phyloP scores from a whole-genome alignment of 169 alveolate species.

The Plasmodium berghei region DNA sequence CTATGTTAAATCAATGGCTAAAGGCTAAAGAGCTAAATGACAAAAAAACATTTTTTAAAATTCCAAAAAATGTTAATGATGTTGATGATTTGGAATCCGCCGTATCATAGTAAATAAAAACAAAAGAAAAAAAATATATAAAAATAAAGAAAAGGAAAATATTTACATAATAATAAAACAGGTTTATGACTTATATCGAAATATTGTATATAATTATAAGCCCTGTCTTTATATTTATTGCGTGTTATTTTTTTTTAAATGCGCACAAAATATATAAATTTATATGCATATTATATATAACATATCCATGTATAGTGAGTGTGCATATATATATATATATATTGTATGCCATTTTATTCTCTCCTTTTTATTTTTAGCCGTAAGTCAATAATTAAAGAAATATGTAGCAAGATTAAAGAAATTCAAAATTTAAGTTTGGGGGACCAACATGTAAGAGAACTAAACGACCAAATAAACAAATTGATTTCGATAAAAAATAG shows the following conservation, averaged over 20 bases:
- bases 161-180: neutral
- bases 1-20: constrained; percentile 73
- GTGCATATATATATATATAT: constrained; percentile 4
- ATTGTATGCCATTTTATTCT: neutral
- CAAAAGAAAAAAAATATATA: constrained; percentile 5
- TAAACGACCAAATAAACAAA: constrained; percentile 95
- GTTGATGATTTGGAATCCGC: constrained; percentile 71
- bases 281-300: neutral
- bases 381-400: constrained; percentile 84
- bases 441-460: constrained; percentile 93
- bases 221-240: neutral
- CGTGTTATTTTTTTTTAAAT: neutral
- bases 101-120: constrained; percentile 33
- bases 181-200: neutral
- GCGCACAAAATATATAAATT: neutral
- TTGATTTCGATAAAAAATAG: constrained; percentile 90
- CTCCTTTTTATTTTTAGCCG: constrained; percentile 30
- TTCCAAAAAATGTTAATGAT: constrained; percentile 50
- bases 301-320: neutral
- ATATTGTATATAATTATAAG: neutral
- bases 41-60: constrained; percentile 43
- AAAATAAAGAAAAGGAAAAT: neutral
- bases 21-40: constrained; percentile 50
- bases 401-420: constrained; percentile 89
- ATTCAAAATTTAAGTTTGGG: constrained; percentile 95